phyloP scores from a whole-genome alignment of 768 basidiomycete species.

The Leccinum subtestaceum region DNA sequence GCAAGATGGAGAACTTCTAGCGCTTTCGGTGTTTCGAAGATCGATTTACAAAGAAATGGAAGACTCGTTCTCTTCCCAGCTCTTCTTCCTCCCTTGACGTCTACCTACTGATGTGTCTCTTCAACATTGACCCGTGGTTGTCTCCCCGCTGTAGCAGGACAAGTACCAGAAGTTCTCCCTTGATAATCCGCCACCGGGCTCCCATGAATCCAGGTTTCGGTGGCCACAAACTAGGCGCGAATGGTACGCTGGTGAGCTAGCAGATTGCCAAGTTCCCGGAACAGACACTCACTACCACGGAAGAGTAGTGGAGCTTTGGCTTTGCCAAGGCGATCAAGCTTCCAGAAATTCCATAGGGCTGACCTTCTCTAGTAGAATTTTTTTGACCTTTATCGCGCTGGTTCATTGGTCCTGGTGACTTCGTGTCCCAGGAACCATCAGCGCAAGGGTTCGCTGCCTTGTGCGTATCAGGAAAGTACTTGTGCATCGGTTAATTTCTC shows the following conservation, averaged over 20 bases:
- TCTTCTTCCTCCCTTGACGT: conserved; percentile 6
- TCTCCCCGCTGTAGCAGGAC: conserved; percentile 1
- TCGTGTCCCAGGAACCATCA: conserved; percentile 24
- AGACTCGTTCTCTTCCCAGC: conserved; percentile 7
- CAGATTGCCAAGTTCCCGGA: neutral
- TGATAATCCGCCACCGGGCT: conserved; percentile 23
- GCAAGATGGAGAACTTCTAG: conserved; percentile 21
- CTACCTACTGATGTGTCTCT: conserved; percentile 5
- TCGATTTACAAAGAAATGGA: conserved; percentile 22
- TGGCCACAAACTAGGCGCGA: neutral
- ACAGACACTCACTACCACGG: neutral
- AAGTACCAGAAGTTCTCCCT: neutral
- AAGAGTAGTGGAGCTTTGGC: conserved; percentile 3
- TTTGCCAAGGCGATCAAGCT: conserved; percentile 15
- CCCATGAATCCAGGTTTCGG: conserved; percentile 1
- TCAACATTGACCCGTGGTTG: neutral
- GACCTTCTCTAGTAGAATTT: conserved; percentile 11
- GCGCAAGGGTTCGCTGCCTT: conserved; percentile 12
- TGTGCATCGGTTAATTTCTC: neutral
- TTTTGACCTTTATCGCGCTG: conserved; percentile 22
- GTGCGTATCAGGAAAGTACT: neutral
- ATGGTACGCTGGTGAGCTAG: conserved; percentile 2
- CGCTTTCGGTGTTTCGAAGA: conserved; percentile 15
- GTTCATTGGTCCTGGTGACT: conserved; percentile 5
- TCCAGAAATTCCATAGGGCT: conserved; percentile 7